Base-by-base conservation (phyloP, 2,329 filamentous ascomycete species). In the Trichoderma breve region DNA sequence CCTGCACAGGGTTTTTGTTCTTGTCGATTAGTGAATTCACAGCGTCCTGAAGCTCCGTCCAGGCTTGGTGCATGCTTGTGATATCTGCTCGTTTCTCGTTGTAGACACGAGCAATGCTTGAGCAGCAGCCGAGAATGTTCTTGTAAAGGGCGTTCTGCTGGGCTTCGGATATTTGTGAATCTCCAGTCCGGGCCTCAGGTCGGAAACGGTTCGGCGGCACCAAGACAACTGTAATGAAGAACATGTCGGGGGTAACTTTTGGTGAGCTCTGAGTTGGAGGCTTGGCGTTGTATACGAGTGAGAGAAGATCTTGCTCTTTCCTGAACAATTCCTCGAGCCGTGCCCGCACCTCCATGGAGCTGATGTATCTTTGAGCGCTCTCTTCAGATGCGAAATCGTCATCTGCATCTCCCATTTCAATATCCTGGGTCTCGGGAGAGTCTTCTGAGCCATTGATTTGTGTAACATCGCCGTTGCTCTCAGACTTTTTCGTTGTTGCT, bases 1-100 rank as follows among this genome's bases (percentile, higher is more conserved):
- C 94, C 74, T 92, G 91, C 4, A 94, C 86, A 3, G 94, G 93
- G 77, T 96, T 97, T 74, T 95, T 91, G 78, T 95, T 92, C 74
- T 92, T 90, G 81, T 99, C 96, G 75, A 98, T 94, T 68, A 99
- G 84, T n/a, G 93, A 91, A 80, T 99, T 99, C 73, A 98, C 93
- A 30, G 89, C 86, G 77, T 97, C 94, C 81, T 99, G 96, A 14
- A 99, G 87, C 64, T 91, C 88, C 28, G 94, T 90, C 85, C 93
- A 97, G 4, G 92, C 90, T 75, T 92, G 92, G 75, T 97, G 92
- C 66, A 98, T 87, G 76, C 95, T 91, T 70, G 88, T 87, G 74
- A 95, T 93, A 69, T 81, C 80, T 39, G 77, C 77, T 81, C 24
- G 83, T 84, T 39, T 84, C 82, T 62, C 75, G 24, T 72, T 75